phyloP scores from a whole-genome alignment of 1,139 yeast species.

The Trichomonascaceae sp. region DNA sequence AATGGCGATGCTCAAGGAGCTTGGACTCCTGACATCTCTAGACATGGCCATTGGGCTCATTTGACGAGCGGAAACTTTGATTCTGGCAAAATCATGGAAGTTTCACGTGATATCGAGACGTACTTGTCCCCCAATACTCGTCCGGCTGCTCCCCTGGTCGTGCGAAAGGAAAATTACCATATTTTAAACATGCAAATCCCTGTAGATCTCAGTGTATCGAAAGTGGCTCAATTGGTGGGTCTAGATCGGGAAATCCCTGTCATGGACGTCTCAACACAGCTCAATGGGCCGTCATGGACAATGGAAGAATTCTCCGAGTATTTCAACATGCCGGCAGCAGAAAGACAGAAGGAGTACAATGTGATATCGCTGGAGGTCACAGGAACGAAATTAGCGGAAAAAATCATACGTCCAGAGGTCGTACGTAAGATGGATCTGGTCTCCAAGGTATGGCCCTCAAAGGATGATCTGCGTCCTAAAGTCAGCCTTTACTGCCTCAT shows the following conservation, averaged over 20 bases:
- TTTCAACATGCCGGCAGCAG: slow-evolving; percentile 42
- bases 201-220: slow-evolving; percentile 43
- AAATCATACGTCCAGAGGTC: slow-evolving; percentile 55
- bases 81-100: slow-evolving; percentile 15
- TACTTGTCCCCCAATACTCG: slow-evolving; percentile 27
- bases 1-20: slow-evolving; percentile 51
- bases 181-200: slow-evolving; percentile 44
- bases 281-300: slow-evolving; percentile 55
- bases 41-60: not conserved
- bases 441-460: slow-evolving; percentile 54
- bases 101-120: slow-evolving; percentile 12
- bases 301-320: slow-evolving; percentile 72
- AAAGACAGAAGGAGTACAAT: slow-evolving; percentile 64
- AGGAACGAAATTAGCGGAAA: slow-evolving; percentile 45
- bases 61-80: slow-evolving; percentile 2
- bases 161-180: slow-evolving; percentile 29
- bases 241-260: slow-evolving; percentile 64
- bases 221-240: slow-evolving; percentile 58
- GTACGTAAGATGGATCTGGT: slow-evolving; percentile 69
- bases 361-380: slow-evolving; percentile 80
- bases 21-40: slow-evolving; percentile 24
- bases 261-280: slow-evolving; percentile 86
- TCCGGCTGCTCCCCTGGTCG: slow-evolving; percentile 36
- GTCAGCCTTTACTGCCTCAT: slow-evolving; percentile 81
- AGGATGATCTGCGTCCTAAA: slow-evolving; percentile 41